phyloP scores from a whole-genome alignment of 371 early-diverging fungal species.

The Mucor irregularis region DNA sequence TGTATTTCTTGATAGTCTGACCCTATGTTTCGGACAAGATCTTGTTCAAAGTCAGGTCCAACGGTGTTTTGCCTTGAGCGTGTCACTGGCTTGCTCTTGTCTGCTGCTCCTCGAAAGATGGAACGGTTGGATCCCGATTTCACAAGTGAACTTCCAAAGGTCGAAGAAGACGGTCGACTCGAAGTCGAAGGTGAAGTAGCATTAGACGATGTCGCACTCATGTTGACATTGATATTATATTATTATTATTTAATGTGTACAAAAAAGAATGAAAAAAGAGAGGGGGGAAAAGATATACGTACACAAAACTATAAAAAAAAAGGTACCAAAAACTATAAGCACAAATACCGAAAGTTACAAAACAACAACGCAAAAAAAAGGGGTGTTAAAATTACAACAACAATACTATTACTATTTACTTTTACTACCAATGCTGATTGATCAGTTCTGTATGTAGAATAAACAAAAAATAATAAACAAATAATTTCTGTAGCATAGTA shows the following conservation, averaged over 20 bases:
- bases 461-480: too few species aligned
- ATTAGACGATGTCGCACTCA: slow-evolving; percentile 27
- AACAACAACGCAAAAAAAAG: too few species aligned
- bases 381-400: too few species aligned
- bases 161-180: slow-evolving; percentile 8
- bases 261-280: neutral
- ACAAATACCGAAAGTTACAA: too few species aligned
- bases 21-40: slow-evolving; percentile 40
- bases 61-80: slow-evolving; percentile 28
- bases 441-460: too few species aligned
- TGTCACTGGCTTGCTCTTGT: slow-evolving; percentile 7
- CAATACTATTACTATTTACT: too few species aligned
- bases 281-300: neutral
- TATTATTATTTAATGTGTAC: neutral
- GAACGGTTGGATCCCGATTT: slow-evolving; percentile 24
- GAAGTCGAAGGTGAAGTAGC: slow-evolving; percentile 23
- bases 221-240: slow-evolving; percentile 15
- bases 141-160: slow-evolving; percentile 15
- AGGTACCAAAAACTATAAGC: too few species aligned
- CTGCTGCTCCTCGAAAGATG: slow-evolving; percentile 15
- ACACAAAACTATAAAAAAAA: too few species aligned
- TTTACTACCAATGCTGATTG: too few species aligned
- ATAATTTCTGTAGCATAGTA: too few species aligned
- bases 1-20: slow-evolving; percentile 65
- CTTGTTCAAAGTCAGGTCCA: slow-evolving; percentile 28